A percentile compares a stretch with the other conserved stretches of the same genome.
Evolutionary conservation across 2,329 filamentous ascomycete genomes (phyloP).

Genomic region (Fusarium nygamai): DNA sequence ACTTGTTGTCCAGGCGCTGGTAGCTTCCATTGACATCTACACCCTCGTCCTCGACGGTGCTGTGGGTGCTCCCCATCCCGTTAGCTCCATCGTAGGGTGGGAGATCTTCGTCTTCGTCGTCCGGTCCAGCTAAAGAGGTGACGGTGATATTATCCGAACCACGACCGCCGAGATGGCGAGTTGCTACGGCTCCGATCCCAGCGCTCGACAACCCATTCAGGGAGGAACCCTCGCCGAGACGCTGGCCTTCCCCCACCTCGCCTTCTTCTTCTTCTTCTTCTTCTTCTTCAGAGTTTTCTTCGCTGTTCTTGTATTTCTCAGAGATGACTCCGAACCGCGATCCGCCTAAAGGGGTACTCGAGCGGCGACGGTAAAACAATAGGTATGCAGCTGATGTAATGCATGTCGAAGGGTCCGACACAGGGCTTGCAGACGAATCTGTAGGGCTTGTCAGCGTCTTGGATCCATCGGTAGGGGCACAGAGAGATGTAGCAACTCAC

Average conservation of each 20-base stretch:
- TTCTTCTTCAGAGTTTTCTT: conserved; percentile 58
- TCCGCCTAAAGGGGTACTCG: conserved; percentile 80
- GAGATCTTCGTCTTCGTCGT: conserved; percentile 46
- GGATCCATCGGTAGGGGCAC: background rate
- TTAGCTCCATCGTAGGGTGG: conserved; percentile 47
- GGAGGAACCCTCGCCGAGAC: conserved; percentile 86
- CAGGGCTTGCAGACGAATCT: conserved; percentile 80
- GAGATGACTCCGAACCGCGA: conserved; percentile 77
- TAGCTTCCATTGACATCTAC: conserved; percentile 53
- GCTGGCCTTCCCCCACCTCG: conserved; percentile 81
- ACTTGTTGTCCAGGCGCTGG: conserved; percentile 41
- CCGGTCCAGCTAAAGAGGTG: conserved; percentile 39
- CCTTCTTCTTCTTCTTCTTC: no score
- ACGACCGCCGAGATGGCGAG: conserved; percentile 70
- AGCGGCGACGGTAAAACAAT: conserved; percentile 92
- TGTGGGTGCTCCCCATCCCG: conserved; percentile 46
- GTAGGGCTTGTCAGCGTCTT: conserved; percentile 51
- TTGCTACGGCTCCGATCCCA: conserved; percentile 81
- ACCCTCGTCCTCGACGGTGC: conserved; percentile 61
- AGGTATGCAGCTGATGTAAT: conserved; percentile 87
- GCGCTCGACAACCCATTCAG: conserved; percentile 91
- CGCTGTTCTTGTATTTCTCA: conserved; percentile 67
- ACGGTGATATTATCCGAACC: conserved; percentile 58
- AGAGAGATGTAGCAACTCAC: conserved; percentile 60
- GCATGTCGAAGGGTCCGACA: conserved; percentile 68